Percentiles rank a stretch among this genome's conserved stretches.
phyloP scores from a whole-genome alignment of 2,329 filamentous ascomycete species.

The Bertia moriformis region DNA sequence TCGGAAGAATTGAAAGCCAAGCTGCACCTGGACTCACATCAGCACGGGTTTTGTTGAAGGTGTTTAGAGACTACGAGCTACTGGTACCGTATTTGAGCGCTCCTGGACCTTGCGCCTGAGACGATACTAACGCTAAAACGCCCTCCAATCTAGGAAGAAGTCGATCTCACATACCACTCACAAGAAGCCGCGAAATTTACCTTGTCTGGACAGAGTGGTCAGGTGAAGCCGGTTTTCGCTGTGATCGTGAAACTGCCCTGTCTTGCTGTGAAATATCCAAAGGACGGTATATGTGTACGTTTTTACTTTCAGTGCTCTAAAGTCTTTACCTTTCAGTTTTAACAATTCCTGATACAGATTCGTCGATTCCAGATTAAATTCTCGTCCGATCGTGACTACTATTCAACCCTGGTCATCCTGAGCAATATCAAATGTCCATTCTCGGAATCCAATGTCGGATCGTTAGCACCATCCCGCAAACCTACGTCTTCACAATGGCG shows the following conservation, averaged over 20 bases:
- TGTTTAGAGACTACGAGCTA: neutral
- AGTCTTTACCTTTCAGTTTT: too few relatives aligned
- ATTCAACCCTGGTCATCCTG: constrained; percentile 21
- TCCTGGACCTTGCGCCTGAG: too few relatives aligned
- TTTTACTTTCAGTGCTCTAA: too few relatives aligned
- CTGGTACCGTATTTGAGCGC: too few relatives aligned
- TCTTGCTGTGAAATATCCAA: constrained; percentile 24
- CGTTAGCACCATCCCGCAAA: constrained; percentile 7
- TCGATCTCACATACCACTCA: neutral
- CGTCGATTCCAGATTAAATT: constrained; percentile 29
- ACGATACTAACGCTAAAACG: too few relatives aligned
- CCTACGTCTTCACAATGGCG: constrained; percentile 8
- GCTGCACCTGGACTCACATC: constrained; percentile 21
- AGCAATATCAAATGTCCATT: constrained; percentile 23
- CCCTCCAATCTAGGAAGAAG: neutral
- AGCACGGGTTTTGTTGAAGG: constrained; percentile 4
- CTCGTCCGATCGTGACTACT: constrained; percentile 19
- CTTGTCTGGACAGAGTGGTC: constrained; percentile 6
- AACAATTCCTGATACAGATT: constrained; percentile 17
- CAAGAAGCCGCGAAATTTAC: constrained; percentile 4
- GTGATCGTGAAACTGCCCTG: constrained; percentile 26
- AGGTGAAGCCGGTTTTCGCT: constrained; percentile 15
- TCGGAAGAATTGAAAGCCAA: too few relatives aligned
- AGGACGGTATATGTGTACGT: constrained; percentile 13
- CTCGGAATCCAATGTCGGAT: constrained; percentile 17